Evolutionary conservation across 345 rosid genomes (phyloP).

Genomic region (Acer campestre): DNA sequence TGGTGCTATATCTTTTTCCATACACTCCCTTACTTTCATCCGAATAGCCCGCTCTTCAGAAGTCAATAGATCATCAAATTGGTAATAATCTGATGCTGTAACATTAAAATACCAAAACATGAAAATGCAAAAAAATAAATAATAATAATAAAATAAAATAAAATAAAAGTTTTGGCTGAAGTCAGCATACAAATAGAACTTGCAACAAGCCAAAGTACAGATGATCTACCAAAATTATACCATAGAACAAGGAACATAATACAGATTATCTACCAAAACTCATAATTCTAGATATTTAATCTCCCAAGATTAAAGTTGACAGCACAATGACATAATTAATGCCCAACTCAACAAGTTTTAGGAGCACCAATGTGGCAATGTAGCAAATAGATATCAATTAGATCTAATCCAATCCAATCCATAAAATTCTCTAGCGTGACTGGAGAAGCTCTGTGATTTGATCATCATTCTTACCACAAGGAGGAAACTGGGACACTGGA

Average conservation of each 20-base stretch:
- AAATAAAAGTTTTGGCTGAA: too few relatives aligned
- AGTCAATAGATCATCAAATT: conserved; percentile 74
- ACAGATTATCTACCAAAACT: neutral
- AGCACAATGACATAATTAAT: neutral
- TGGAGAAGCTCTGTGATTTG: neutral
- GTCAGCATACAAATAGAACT: neutral
- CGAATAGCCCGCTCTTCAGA: conserved; percentile 71
- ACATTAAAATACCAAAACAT: conserved; percentile 11
- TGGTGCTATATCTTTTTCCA: conserved; percentile 96
- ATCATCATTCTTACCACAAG: conserved; percentile 52
- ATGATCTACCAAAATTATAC: too few relatives aligned
- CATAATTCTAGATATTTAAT: neutral
- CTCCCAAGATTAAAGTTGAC: neutral
- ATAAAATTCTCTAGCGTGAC: neutral
- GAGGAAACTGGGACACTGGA: conserved; percentile 85
- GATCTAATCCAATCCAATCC: neutral
- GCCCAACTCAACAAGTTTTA: neutral
- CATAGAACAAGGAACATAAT: too few relatives aligned
- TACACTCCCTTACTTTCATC: conserved; percentile 68
- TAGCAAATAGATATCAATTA: neutral
- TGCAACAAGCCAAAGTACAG: too few relatives aligned
- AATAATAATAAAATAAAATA: too few relatives aligned
- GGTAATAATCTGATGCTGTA: conserved; percentile 87
- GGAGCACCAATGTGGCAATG: neutral
- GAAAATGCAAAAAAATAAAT: conserved; percentile 1